Conservation (phyloP, 2,329 filamentous ascomycete species). For the Scytalidium lignicola region DNA sequence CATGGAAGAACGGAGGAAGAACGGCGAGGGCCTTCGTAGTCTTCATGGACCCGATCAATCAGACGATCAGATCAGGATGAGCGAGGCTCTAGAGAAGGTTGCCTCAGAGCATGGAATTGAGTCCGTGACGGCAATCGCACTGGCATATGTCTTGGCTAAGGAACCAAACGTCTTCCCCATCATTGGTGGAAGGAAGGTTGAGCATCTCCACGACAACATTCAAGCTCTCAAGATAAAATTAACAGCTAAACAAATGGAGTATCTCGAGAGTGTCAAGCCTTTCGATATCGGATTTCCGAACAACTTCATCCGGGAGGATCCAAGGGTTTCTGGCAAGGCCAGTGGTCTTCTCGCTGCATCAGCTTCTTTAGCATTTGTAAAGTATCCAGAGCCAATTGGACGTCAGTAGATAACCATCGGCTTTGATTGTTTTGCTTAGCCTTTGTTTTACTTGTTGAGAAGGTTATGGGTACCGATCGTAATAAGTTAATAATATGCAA, state of each 20-base stretch:
- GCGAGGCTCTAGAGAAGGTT: conserved; percentile 45
- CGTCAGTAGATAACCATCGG: too few relatives aligned
- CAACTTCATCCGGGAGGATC: too few relatives aligned
- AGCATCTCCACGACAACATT: conserved; percentile 52
- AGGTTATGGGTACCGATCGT: too few relatives aligned
- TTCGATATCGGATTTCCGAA: conserved; percentile 6
- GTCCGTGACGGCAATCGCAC: conserved; percentile 46
- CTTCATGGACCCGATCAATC: conserved; percentile 8
- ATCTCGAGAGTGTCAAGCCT: conserved; percentile 45
- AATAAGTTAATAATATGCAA: too few relatives aligned
- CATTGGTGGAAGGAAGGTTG: conserved; percentile 49
- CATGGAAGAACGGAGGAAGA: conserved; percentile 30
- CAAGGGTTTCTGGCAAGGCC: too few relatives aligned
- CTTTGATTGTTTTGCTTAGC: too few relatives aligned
- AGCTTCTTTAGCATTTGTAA: too few relatives aligned
- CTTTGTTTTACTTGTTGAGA: too few relatives aligned
- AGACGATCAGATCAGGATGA: conserved; percentile 40
- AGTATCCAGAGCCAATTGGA: too few relatives aligned
- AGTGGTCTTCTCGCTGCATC: too few relatives aligned
- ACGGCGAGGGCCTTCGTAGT: conserved; percentile 12
- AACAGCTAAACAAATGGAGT: conserved; percentile 44
- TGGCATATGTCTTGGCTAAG: conserved; percentile 53
- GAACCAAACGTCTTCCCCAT: conserved; percentile 52
- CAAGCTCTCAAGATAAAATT: conserved; percentile 45
- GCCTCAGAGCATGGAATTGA: conserved; percentile 47